These are phyloP conservation scores for Desmodesmus armatus DNA, from an alignment of 139 green algal genomes.

Conservation along the genomic window DNA sequence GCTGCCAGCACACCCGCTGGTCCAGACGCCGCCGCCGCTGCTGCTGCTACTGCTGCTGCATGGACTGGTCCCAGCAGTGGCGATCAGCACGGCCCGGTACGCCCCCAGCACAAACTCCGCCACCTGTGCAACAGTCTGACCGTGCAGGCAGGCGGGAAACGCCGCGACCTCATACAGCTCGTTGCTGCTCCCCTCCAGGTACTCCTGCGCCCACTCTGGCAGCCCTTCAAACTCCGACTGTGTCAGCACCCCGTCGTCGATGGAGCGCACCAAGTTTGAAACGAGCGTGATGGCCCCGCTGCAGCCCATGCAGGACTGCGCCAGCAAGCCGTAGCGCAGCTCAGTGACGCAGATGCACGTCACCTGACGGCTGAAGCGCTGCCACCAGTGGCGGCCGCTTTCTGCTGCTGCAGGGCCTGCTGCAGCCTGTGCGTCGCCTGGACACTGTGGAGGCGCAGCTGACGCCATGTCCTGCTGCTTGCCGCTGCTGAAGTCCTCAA, in stretches of 20 bases:
- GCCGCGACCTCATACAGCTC: conserved; percentile 26
- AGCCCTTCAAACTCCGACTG: background rate
- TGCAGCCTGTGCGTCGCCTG: background rate
- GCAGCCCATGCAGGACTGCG: conserved; percentile 4
- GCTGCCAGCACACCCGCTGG: background rate
- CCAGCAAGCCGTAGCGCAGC: conserved; percentile 11
- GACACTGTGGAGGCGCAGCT: background rate
- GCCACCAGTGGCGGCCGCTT: conserved; percentile 22
- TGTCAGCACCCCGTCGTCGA: conserved; percentile 7
- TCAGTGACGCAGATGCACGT: conserved; percentile 20
- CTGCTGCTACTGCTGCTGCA: background rate
- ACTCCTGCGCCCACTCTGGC: conserved; percentile 31
- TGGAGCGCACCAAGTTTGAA: conserved; percentile 25
- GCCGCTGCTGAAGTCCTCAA: too few relatives aligned
- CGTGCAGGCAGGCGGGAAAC: background rate
- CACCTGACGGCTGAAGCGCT: background rate
- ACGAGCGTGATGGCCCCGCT: conserved; percentile 24
- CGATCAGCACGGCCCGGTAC: background rate
- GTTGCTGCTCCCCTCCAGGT: conserved; percentile 22
- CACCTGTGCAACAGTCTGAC: conserved; percentile 8
- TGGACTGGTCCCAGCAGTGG: background rate
- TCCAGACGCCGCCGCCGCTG: background rate
- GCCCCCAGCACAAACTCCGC: background rate
- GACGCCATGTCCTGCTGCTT: background rate
- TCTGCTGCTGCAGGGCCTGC: background rate